Conservation (phyloP, 1,139 yeast species). For the Protomyces inouyei region DNA sequence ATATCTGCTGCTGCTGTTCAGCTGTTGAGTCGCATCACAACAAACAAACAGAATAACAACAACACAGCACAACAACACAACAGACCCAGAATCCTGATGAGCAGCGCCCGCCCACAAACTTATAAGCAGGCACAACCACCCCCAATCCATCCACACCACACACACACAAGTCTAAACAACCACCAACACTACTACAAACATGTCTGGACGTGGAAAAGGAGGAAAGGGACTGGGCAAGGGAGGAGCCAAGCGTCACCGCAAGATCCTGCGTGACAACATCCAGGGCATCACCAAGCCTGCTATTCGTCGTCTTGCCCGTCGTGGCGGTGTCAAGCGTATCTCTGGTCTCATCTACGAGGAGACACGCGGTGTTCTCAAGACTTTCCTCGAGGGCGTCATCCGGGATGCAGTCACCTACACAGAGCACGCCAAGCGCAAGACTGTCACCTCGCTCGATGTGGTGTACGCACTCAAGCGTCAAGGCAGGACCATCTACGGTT, state of each 20-base stretch:
- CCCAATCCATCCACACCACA: neutral
- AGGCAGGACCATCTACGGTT: conserved; percentile 99
- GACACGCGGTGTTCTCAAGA: conserved; percentile 92
- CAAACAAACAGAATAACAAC: too few species aligned
- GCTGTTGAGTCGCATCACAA: too few species aligned
- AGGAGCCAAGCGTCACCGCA: conserved; percentile 92
- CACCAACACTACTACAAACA: neutral
- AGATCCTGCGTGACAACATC: conserved; percentile 97
- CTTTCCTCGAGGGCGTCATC: conserved; percentile 93
- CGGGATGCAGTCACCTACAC: conserved; percentile 99
- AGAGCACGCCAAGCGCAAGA: conserved; percentile 99
- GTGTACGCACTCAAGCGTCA: conserved; percentile 99
- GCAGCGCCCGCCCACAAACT: too few species aligned
- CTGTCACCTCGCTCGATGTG: conserved; percentile 96
- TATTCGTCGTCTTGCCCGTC: conserved; percentile 98
- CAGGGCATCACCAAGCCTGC: conserved; percentile 99
- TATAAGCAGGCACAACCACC: neutral
- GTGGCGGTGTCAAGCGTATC: conserved; percentile 97
- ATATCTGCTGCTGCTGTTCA: too few species aligned
- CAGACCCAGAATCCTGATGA: too few species aligned
- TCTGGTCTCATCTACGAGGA: conserved; percentile 94
- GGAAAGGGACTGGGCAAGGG: conserved; percentile 98
- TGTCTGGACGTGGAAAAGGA: conserved; percentile 65
- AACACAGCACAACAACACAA: too few species aligned
- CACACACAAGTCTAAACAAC: neutral